These are phyloP conservation scores for Sutorius eximius DNA, from an alignment of 1,284 basidiomycete species.

Conservation along the genomic window DNA sequence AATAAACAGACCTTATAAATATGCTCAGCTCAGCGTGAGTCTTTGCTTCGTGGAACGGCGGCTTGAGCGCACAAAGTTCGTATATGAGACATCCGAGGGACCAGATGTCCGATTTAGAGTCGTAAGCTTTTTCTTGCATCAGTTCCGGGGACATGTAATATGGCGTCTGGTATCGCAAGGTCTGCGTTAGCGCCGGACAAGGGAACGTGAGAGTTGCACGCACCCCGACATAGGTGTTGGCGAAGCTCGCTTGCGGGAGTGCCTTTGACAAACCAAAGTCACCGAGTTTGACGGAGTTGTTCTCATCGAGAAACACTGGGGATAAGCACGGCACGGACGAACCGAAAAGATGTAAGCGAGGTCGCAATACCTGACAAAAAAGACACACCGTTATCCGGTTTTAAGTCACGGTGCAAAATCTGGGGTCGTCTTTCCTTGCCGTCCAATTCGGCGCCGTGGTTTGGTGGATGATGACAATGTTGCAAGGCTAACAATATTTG, in stretches of 20 bases:
- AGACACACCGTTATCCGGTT: constrained; percentile 90
- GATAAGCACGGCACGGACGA: background rate
- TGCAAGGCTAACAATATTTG: constrained; percentile 90
- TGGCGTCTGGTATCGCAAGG: constrained; percentile 65
- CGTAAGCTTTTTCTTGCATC: constrained; percentile 94
- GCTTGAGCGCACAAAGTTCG: constrained; percentile 90
- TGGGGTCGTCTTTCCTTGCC: constrained; percentile 60
- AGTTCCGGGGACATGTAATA: constrained; percentile 99
- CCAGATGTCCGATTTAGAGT: constrained; percentile 98
- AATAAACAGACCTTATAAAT: constrained; percentile 62
- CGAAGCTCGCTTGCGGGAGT: constrained; percentile 82
- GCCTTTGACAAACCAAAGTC: constrained; percentile 97
- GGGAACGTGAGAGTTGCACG: constrained; percentile 30
- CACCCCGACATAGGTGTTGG: constrained; percentile 95
- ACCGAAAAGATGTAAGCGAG: constrained; percentile 4
- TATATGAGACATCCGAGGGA: constrained; percentile 95
- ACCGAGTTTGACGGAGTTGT: constrained; percentile 84
- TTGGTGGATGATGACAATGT: constrained; percentile 85
- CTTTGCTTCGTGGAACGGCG: constrained; percentile 88
- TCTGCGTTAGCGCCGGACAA: background rate
- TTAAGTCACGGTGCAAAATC: constrained; percentile 92
- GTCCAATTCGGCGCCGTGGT: constrained; percentile 44
- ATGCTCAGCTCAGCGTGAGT: constrained; percentile 84
- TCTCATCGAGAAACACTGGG: constrained; percentile 81
- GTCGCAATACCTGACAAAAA: background rate